Evolutionary conservation across 2,329 filamentous ascomycete species (phyloP), one percentile per base, ranked within the genome.

Genomic region (Pseudocercospora pini-densiflorae): DNA sequence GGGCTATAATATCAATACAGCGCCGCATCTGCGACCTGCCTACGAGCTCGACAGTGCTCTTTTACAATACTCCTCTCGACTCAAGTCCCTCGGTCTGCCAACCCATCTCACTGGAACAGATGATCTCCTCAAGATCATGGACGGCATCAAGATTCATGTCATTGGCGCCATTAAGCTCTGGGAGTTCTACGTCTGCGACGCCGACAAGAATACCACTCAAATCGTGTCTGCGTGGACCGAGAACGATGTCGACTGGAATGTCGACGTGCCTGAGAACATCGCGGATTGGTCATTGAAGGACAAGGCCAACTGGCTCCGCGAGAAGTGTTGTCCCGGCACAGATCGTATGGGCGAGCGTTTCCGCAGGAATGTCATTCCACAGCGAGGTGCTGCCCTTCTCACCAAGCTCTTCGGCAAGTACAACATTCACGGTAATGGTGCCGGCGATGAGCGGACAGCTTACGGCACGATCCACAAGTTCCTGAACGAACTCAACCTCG

Each of bases 1-100:
- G 53, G 95, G 95, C 16, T 99, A 99, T 85, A 99, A 96, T 77
- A 84, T 97, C 70, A 89, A 89, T 47, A 98, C 94, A 0, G 94
- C 95, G 0, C 95, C 95, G 9, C 88, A 87, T 84, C 78, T 90
- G 45, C 82, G 86, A 71, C 80, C 87, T 51, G 87, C 88, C 3
- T 83, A 97, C 16, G 91, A 93, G 66, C 84, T 98, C n/a, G 89
- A 97, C 74, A 88, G 84, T 47, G 89, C 89, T 36, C 81, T 98
- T n/a, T 77, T 91, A 61, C 80, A 87, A 61, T 92, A 88, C 75
- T 84, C 90, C 67, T 81, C 84, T 27, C 83, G 89, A 6, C 81
- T 92, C n/a, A 81, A 85, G 54, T 82, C 86, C 55, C 82, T 94
- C 2, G 92, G 90, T 3, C 84, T 97, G 58, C 93, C 94, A 0